Evolutionary conservation across 2,329 filamentous ascomycete genomes (phyloP), one percentile per base, ranked within the genome.

Genomic region (Exophiala phaeomuriformis): DNA sequence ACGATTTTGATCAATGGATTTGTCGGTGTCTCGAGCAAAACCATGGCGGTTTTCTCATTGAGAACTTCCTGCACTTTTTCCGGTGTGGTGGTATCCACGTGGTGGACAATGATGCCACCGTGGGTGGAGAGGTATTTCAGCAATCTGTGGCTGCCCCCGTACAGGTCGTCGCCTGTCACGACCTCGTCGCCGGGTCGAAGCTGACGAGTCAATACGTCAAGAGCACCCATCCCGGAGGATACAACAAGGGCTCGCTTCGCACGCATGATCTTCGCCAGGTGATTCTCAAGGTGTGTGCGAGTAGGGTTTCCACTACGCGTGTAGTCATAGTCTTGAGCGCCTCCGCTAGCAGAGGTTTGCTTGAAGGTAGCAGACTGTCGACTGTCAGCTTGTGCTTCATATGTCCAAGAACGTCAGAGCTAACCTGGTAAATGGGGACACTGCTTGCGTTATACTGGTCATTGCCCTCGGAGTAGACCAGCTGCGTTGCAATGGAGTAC

Each of bases 1-100:
- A 94, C 90, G 63, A 98, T 90, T 75, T 98, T 98, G 77, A 98
- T 97, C 46, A 98, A 75, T 4, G 93, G 94, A 72, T 98, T 98
- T 30, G 93, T 98, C 1, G 94, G 93, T 0, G 90, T 95, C 72
- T 98, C 93, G 28, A 98, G 81, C 36, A 98, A 77, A 0, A 98
- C 89, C 88, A 98, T 95, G 62, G 90, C 82, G 0, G 93, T 98
- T 75, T 93, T 95, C 48, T 78, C 73, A 47, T 77, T 85, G 47
- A 97, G 71, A 3, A 85, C 82, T 9, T 77, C 74, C 62, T 76
- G 75, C 39, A 97, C 88, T 40, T 77, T 79, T 36, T 86, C 83
- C 12, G 86, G 78, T 43, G 82, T 76, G 36, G 93, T 98, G 6
- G 93, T 96, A 72, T 98, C 91, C 60, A 98, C 89, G 67, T 98